These are phyloP conservation scores for Adiantum capillusveneris DNA, from an alignment of 75 land plant genomes.

Conservation along the genomic window DNA sequence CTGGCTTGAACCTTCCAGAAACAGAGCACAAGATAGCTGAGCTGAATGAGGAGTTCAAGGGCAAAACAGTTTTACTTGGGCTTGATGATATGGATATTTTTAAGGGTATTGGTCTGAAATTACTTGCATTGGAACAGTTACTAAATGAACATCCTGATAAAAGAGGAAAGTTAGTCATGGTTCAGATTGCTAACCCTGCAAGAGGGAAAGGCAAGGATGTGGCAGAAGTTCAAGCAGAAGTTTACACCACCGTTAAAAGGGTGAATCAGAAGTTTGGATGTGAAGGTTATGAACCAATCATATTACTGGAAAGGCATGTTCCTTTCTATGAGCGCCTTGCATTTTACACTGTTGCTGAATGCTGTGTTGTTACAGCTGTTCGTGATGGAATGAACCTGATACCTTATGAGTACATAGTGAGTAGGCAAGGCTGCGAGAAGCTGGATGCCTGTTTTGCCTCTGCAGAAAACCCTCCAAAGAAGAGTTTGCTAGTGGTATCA, in stretches of 20 bases:
- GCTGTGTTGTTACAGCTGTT: conserved; percentile 79
- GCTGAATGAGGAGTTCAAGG: conserved; percentile 35
- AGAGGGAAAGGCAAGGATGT: conserved; percentile 73
- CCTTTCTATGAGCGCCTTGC: conserved; percentile 62
- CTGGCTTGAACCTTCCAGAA: conserved; percentile 42
- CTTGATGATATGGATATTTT: too few relatives aligned
- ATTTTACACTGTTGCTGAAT: conserved; percentile 58
- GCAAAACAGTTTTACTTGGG: conserved; percentile 49
- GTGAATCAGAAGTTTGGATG: conserved; percentile 48
- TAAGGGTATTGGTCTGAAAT: conserved; percentile 73
- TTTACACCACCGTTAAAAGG: conserved; percentile 29
- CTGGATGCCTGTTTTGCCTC: conserved; percentile 29
- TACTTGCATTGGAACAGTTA: conserved; percentile 63
- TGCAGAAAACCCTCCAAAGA: conserved; percentile 23
- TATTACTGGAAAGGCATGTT: conserved; percentile 47
- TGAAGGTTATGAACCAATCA: conserved; percentile 50
- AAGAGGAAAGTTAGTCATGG: conserved; percentile 56
- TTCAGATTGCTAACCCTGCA: conserved; percentile 78
- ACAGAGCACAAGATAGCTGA: conserved; percentile 46
- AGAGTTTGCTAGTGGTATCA: conserved; percentile 69
- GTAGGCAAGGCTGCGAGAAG: conserved; percentile 52
- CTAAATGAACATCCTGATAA: conserved; percentile 43
- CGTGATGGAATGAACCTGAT: conserved; percentile 83
- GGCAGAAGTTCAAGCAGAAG: conserved; percentile 48
- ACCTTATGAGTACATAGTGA: conserved; percentile 64